Evolutionary conservation across 2,329 filamentous ascomycete species (phyloP).

Genomic region (Cryphonectria japonica): DNA sequence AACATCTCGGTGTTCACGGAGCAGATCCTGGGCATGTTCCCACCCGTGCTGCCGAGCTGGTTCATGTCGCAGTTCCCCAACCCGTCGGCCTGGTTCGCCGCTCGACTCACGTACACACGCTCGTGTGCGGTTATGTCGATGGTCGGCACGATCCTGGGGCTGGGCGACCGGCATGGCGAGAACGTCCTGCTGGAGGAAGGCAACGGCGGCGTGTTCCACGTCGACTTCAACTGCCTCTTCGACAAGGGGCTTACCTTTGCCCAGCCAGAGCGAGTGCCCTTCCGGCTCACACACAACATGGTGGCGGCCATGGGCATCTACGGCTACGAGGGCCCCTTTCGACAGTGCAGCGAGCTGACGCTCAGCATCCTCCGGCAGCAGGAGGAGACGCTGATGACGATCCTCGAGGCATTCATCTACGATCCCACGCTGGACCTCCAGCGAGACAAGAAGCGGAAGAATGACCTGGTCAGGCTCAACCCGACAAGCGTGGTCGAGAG

Average conservation of each 20-base stretch:
- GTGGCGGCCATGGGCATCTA: constrained; percentile 95
- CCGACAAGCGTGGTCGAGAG: constrained; percentile 82
- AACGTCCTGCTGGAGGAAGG: constrained; percentile 95
- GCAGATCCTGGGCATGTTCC: constrained; percentile 67
- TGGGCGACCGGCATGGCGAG: constrained; percentile 95
- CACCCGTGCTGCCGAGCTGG: constrained; percentile 87
- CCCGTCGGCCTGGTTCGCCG: constrained; percentile 88
- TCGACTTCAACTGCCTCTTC: constrained; percentile 99
- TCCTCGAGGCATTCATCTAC: constrained; percentile 95
- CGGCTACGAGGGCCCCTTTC: constrained; percentile 90
- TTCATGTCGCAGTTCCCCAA: constrained; percentile 95
- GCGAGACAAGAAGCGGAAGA: constrained; percentile 65
- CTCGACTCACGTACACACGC: constrained; percentile 85
- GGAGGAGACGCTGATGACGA: constrained; percentile 95
- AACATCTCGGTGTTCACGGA: constrained; percentile 76
- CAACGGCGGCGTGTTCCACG: constrained; percentile 92
- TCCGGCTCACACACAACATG: constrained; percentile 98
- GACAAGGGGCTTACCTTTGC: constrained; percentile 96
- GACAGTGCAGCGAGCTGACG: constrained; percentile 87
- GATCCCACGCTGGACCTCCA: constrained; percentile 95
- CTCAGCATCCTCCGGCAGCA: constrained; percentile 83
- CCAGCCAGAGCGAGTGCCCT: constrained; percentile 92
- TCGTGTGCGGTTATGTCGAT: constrained; percentile 99
- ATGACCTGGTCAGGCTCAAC: constrained; percentile 52
- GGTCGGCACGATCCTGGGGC: constrained; percentile 89